Percentiles rank a stretch among this genome's conserved stretches.
Conservation (phyloP, 2,329 filamentous ascomycete genomes). For the Sclerotinia spermophila region DNA sequence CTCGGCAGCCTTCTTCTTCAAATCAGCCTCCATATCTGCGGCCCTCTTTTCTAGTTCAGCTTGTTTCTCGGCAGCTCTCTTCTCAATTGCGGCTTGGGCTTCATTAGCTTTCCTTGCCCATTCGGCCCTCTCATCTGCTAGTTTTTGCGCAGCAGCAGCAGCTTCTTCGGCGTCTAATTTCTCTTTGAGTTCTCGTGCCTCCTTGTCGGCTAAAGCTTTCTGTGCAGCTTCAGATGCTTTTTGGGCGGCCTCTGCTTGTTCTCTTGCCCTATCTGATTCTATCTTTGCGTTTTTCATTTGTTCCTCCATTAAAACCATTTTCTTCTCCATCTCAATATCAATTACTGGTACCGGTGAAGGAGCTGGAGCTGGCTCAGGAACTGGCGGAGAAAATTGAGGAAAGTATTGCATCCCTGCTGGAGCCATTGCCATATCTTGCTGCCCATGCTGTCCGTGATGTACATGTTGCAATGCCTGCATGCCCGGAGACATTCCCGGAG, state of each 20-base stretch:
- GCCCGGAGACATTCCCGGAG: slow-evolving; percentile 19
- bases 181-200: slow-evolving; percentile 36
- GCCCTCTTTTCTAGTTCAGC: slow-evolving; percentile 21
- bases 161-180: slow-evolving; percentile 36
- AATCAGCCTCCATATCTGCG: slow-evolving; percentile 16
- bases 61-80: slow-evolving; percentile 23
- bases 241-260: slow-evolving; percentile 39
- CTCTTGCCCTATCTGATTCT: slow-evolving; percentile 31
- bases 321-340: slow-evolving; percentile 44
- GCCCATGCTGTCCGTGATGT: slow-evolving; percentile 2
- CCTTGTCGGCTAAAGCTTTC: slow-evolving; percentile 43
- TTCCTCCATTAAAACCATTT: slow-evolving; percentile 58
- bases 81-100: slow-evolving; percentile 38
- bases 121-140: slow-evolving; percentile 45
- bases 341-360: slow-evolving; percentile 5
- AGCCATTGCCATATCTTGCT: slow-evolving; percentile 15
- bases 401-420: slow-evolving; percentile 26
- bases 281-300: slow-evolving; percentile 47
- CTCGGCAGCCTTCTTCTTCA: slow-evolving; percentile 24
- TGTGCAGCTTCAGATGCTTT: slow-evolving; percentile 34
- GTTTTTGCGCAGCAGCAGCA: slow-evolving; percentile 41
- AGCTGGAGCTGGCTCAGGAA: slow-evolving; percentile 26
- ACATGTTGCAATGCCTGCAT: slow-evolving; percentile 12
- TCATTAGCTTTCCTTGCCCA: slow-evolving; percentile 42
- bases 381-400: slow-evolving; percentile 29